Evolutionary conservation across 805 yeast species (phyloP), one percentile per base, ranked within the genome.

Genomic region (Saccharomyces kudriavzevii): DNA sequence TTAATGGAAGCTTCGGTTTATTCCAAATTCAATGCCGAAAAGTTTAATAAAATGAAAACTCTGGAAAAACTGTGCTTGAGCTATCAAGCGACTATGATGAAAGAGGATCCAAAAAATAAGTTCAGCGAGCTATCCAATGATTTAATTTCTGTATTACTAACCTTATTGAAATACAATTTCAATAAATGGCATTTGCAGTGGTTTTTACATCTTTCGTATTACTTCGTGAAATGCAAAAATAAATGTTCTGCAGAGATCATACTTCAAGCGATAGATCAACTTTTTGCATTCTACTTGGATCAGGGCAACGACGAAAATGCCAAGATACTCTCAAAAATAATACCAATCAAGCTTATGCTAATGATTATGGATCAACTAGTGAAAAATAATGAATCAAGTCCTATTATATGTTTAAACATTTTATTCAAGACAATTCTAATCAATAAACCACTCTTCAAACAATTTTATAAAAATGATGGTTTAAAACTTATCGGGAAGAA

Each of bases 301-400:
- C 55, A 76, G 54, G 65, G 78, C 65, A 54, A 77, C 40, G 59
- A 76, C 56, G 80, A 78, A 40, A 62, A 77, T 27, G 65, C 78
- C 68, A 64, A 77, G 68, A 60, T 76, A 68, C 60, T 77, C 75
- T 26, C 48, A 27, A 76, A 82, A 48, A 73, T 84, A 0, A 73
- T 87, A 2, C 79, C 88, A 0, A 74, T 84, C 5, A 85, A 84
- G 61, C 84, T 91, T 86, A 70, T 87, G 9, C 69, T 87, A 10
- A 64, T 86, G 13, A 63, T 86, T 11, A 69, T 79, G 47, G 65
- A 64, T 56, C 69, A 65, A 43, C 35, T 54, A 4, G 57, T 56
- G 20, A 70, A 65, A n/a, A 65, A 69, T 35, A 54, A 51, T 13
- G 49, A 52, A 13, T 35, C 43, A 20, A 45, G 47, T 45, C 62